Evolutionary conservation across 345 rosid genomes (phyloP), one percentile per base, ranked within the genome.

Genomic region (Schrenkiella parvula): DNA sequence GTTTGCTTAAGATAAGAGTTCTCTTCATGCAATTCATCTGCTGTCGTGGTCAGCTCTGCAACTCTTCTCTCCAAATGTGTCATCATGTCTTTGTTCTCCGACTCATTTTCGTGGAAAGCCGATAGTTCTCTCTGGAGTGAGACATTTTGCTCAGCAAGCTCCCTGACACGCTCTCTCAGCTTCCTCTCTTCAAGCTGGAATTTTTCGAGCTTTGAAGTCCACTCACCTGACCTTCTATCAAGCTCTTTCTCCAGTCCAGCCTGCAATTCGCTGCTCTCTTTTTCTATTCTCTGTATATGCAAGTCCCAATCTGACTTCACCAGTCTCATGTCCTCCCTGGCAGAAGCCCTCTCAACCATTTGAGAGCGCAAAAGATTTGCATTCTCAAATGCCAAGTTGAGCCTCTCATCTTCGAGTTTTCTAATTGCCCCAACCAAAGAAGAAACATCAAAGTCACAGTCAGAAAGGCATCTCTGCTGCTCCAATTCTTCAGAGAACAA

Each of bases 61-160:
- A 87, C 81, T 77, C 87, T 88, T 63, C 84, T 82, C 78, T 88
- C 83, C 1, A 87, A 85, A 78, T 80, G 73, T 35, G 81, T 69
- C 25, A 89, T 79, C 77, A 77, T 63, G 76, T 78, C 82, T 80
- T 76, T 85, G 81, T 68, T 84, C 81, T 88, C 96, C 15, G 82
- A 64, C 74, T 92, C 97, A 77, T 79, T 82, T 73, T 90, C 96
- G 47, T 78, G 87, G 23, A 87, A 79, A 59, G 87, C 71, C 64
- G 96, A 79, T 23, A 88, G 83, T 73, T 92, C 91, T 77, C 92
- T 87, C 79, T 95, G 99, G 54, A 95, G 91, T 15, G 96, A 81
- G 71, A 95, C 99, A 69, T 95, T 95, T 39, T 92, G 92, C 82
- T 92, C 99, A 15, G 98, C 98, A 38, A 95, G 90, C 84, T 95